Evolutionary conservation across 495 filamentous ascomycete genomes (phyloP).

Genomic region (Massariosphaeria phaeospora): DNA sequence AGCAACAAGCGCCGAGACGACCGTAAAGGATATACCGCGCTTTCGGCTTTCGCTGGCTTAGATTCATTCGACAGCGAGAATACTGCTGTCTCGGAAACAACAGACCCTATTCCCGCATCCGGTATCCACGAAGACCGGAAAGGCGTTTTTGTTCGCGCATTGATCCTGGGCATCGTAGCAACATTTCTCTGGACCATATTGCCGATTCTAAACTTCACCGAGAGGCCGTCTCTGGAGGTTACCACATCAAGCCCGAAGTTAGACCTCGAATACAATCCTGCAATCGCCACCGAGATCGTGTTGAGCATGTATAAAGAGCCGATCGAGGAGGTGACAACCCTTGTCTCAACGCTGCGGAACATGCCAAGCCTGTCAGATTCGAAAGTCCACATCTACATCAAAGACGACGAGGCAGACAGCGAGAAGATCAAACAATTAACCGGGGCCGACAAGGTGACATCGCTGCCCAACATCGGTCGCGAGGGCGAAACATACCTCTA

Average conservation of each 20-base stretch:
- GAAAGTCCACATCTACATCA: slow-evolving; percentile 41
- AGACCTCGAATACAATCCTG: slow-evolving; percentile 6
- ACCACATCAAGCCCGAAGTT: neutral
- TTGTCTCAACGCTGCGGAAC: slow-evolving; percentile 34
- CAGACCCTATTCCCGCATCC: neutral
- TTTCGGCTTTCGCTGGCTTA: neutral
- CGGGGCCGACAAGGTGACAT: slow-evolving; percentile 36
- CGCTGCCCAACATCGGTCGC: slow-evolving; percentile 41
- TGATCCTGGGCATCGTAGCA: neutral
- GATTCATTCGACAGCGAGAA: slow-evolving; percentile 2
- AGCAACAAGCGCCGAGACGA: neutral
- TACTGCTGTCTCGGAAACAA: neutral
- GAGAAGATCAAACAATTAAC: slow-evolving; percentile 27
- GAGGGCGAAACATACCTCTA: slow-evolving; percentile 47
- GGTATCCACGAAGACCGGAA: neutral
- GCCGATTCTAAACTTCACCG: slow-evolving; percentile 9
- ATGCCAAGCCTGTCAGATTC: slow-evolving; percentile 4
- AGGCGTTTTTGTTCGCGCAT: neutral
- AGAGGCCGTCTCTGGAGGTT: neutral
- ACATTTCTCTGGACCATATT: slow-evolving; percentile 12
- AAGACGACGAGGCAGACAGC: slow-evolving; percentile 34
- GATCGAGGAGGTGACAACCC: slow-evolving; percentile 11
- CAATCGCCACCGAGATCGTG: slow-evolving; percentile 39
- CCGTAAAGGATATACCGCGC: neutral
- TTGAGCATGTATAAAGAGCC: slow-evolving; percentile 42